Conservation (phyloP, 2,329 filamentous ascomycete species). For the Chalaropsis ovoidea region DNA sequence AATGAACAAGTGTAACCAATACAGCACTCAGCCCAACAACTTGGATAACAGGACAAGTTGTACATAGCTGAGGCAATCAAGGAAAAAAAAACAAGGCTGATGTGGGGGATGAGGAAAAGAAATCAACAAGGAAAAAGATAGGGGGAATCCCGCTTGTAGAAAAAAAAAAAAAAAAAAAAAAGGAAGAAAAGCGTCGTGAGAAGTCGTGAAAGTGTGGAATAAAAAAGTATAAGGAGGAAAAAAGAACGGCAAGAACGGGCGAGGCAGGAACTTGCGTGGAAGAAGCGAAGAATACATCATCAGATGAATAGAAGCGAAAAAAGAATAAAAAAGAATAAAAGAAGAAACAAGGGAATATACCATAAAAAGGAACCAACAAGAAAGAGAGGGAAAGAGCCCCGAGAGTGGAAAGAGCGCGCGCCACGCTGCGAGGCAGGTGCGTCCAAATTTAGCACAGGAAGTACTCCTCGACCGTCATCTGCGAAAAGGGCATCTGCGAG, state of each 20-base stretch:
- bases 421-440: neutral
- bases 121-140: neutral
- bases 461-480: neutral
- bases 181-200: neutral
- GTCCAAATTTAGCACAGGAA: neutral
- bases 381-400: neutral
- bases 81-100: slow-evolving; percentile 4
- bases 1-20: slow-evolving; percentile 4
- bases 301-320: neutral
- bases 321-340: neutral
- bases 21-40: neutral
- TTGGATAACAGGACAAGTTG: neutral
- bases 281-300: neutral
- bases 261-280: neutral
- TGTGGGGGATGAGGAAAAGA: neutral
- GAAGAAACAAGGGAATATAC: slow-evolving; percentile 10
- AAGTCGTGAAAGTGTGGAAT: neutral
- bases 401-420: no score
- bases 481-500: neutral
- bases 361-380: neutral
- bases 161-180: neutral
- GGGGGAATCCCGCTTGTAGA: neutral
- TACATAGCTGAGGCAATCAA: neutral
- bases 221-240: neutral
- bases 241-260: neutral